phyloP scores from a whole-genome alignment of 2,329 filamentous ascomycete species.

The Colletotrichum sp. region DNA sequence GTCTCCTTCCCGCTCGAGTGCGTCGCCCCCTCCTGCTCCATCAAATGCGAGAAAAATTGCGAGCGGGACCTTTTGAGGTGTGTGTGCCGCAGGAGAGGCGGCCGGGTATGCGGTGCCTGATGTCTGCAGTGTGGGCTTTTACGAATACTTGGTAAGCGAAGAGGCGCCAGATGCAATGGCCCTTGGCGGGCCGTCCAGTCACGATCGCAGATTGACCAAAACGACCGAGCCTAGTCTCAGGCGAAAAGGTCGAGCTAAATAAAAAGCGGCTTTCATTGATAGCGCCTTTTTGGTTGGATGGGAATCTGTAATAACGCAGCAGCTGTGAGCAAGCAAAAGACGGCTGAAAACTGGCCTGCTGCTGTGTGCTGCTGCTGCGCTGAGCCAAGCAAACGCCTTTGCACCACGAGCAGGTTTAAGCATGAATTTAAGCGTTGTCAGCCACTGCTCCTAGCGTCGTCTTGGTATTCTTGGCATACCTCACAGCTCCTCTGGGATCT shows the following conservation, averaged over 20 bases:
- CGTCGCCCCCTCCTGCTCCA: not conserved
- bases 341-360: not conserved
- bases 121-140: not conserved
- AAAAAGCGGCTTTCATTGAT: not conserved
- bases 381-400: slow-evolving; percentile 2
- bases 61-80: not conserved
- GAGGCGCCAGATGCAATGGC: not conserved
- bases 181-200: not conserved
- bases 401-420: slow-evolving; percentile 40
- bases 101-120: not conserved
- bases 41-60: not conserved
- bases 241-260: not conserved
- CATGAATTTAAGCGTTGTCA: slow-evolving; percentile 57
- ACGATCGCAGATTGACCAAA: not conserved
- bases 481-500: slow-evolving; percentile 24
- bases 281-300: not conserved
- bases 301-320: not conserved
- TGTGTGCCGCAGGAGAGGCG: not conserved
- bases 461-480: slow-evolving; percentile 41
- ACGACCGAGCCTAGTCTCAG: slow-evolving; percentile 6
- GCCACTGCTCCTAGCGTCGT: slow-evolving; percentile 33
- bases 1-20: not conserved
- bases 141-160: not conserved
- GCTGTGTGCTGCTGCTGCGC: not conserved
- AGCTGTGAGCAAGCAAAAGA: not conserved